These are phyloP conservation scores for Neurospora hispaniola DNA, from an alignment of 495 filamentous ascomycete genomes.

Conservation along the genomic window DNA sequence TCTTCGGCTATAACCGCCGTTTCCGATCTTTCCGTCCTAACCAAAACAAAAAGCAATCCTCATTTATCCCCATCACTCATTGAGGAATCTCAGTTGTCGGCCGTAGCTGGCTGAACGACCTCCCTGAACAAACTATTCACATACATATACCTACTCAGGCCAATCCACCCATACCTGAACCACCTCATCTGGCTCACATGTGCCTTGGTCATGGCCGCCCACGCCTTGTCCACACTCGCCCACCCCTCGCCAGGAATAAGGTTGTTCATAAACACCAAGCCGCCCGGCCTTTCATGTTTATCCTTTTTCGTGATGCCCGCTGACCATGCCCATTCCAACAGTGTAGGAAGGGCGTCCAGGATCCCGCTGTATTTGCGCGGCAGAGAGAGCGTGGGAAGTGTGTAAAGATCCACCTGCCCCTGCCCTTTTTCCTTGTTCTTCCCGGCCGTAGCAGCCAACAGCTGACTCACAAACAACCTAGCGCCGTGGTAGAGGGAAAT, in stretches of 20 bases:
- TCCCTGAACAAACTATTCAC: constrained; percentile 68
- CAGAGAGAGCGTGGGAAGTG: constrained; percentile 57
- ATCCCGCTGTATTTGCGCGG: constrained; percentile 70
- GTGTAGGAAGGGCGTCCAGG: constrained; percentile 59
- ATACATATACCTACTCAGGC: constrained; percentile 83
- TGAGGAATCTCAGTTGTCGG: background rate
- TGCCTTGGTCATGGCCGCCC: constrained; percentile 74
- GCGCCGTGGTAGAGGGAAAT: constrained; percentile 77
- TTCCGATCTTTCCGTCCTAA: background rate
- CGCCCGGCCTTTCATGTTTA: constrained; percentile 32
- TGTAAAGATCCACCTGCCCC: constrained; percentile 59
- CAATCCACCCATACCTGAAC: constrained; percentile 97
- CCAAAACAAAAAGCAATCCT: background rate
- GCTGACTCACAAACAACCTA: constrained; percentile 50
- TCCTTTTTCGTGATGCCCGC: constrained; percentile 27
- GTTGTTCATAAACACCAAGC: constrained; percentile 61
- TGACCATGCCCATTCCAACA: constrained; percentile 32
- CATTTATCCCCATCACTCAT: background rate
- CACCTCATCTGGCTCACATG: constrained; percentile 97
- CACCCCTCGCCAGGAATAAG: constrained; percentile 39
- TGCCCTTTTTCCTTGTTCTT: constrained; percentile 23
- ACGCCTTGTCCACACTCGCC: constrained; percentile 38
- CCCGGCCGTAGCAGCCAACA: constrained; percentile 52
- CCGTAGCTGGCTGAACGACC: background rate
- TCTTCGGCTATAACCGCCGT: background rate